A percentile compares a stretch with the other conserved stretches of the same genome.
Evolutionary conservation across 345 rosid species (phyloP).

Genomic region (Eucalyptus pauciflora): DNA sequence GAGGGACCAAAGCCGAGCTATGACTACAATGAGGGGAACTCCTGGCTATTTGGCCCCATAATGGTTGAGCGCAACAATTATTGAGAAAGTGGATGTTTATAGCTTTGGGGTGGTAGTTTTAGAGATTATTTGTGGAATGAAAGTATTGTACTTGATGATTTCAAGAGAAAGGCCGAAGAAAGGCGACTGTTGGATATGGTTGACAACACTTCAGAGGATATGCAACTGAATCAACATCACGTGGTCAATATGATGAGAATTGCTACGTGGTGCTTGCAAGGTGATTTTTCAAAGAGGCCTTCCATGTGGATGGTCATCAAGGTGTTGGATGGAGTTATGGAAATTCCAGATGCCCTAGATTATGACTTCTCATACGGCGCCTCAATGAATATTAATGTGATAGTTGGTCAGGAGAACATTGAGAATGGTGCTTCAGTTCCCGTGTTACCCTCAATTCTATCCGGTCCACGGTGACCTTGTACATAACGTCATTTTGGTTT

Average conservation of each 20-base stretch:
- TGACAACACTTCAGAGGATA: background rate
- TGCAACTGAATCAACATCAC: slow-evolving; percentile 1
- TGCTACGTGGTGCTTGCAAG: slow-evolving; percentile 19
- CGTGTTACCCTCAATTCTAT: background rate
- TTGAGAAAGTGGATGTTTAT: too few species aligned
- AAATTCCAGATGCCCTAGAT: background rate
- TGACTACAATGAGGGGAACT: too few species aligned
- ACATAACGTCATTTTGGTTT: background rate
- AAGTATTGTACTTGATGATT: background rate
- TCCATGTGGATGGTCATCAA: background rate
- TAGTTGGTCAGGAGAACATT: background rate
- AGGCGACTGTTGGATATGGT: background rate
- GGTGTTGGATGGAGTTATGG: slow-evolving; percentile 7
- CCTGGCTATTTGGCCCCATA: too few species aligned
- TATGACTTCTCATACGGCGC: background rate
- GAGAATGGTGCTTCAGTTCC: background rate
- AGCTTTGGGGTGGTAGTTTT: too few species aligned
- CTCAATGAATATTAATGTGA: background rate
- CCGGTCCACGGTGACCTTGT: background rate
- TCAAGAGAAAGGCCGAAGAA: background rate
- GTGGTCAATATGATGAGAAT: slow-evolving; percentile 13
- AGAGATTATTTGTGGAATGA: too few species aligned
- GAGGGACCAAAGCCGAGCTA: too few species aligned
- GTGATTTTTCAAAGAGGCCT: background rate
- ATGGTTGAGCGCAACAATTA: too few species aligned